Base-by-base conservation (phyloP, 2,329 filamentous ascomycete genomes). In the Botrytis byssoidea region DNA sequence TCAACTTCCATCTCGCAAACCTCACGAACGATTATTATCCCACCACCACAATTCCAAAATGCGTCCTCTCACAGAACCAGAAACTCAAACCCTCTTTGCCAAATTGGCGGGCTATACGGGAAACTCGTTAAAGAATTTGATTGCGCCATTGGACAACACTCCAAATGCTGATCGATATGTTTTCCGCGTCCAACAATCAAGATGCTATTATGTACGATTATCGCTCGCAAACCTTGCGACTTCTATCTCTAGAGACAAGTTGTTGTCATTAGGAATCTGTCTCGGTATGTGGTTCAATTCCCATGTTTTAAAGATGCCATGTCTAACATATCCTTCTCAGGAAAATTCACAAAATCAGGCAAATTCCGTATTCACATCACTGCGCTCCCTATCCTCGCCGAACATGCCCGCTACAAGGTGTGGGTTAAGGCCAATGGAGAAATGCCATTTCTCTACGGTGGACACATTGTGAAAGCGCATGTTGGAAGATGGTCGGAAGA, bases 371-470 rank as follows among this genome's bases (percentile, higher is more conserved):
- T 99, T 72, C 95, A 98, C 85, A 93, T 98, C 81, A 98, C 95
- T 1, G 93, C 78, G 29, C 87, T 99, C 74, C 92, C 94, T 76
- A 89, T 98, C 76, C 92, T 99, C 77, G 93, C 95, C 73, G 92
- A 93, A 77, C 94, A 98, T 83, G 95, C 95, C 63, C 88, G 96
- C 74, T 97, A 97, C 85, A 98, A 98, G 89, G 91, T 98, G 79
- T 98, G 95, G 94, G 91, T 99, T 78, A 97, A 97, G 84, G 89
- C 91, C 74, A 98, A 98, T 84, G 96, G 96, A 78, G 95, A 97
- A 81, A 97, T 98, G 94, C 95, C 96, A 1, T 98, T 97, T 83
- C 85, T 99, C 65, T 99, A 98, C 83, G 96, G 96, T 71, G 93
- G 93, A 73, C 95, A 98, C 83, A 87, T 97, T 70, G 89, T 97